Conservation (phyloP, 768 basidiomycete genomes). For the Boletus pseudopeckii region DNA sequence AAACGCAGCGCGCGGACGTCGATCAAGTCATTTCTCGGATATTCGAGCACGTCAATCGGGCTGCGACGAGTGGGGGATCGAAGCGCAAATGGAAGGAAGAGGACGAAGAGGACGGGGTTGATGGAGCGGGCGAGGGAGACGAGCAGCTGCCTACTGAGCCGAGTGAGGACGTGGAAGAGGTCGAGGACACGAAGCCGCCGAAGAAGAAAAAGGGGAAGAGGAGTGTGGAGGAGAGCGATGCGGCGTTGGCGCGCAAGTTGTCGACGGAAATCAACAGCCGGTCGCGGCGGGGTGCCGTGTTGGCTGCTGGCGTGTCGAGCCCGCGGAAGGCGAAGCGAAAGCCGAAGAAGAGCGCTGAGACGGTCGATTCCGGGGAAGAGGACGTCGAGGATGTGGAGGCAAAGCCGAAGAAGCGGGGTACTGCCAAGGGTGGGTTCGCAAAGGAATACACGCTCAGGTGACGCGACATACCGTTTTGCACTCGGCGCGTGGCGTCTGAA, state of each 20-base stretch:
- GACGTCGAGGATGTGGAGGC: slow-evolving; percentile 40
- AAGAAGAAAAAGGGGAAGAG: slow-evolving; percentile 49
- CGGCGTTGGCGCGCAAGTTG: slow-evolving; percentile 65
- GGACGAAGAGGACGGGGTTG: slow-evolving; percentile 7
- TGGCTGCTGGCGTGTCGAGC: slow-evolving; percentile 36
- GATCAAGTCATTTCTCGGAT: slow-evolving; percentile 65
- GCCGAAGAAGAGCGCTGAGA: slow-evolving; percentile 54
- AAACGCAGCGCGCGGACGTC: slow-evolving; percentile 63
- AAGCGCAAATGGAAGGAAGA: slow-evolving; percentile 30
- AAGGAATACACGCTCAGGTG: slow-evolving; percentile 78
- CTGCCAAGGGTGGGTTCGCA: slow-evolving; percentile 69
- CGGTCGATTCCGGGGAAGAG: slow-evolving; percentile 48
- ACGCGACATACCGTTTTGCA: background rate
- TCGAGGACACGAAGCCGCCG: slow-evolving; percentile 13
- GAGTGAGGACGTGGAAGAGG: slow-evolving; percentile 9
- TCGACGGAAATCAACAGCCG: slow-evolving; percentile 68
- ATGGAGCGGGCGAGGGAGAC: slow-evolving; percentile 18
- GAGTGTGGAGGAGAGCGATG: slow-evolving; percentile 58
- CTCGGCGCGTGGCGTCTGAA: slow-evolving; percentile 4
- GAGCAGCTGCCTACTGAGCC: slow-evolving; percentile 13
- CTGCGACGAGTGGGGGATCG: slow-evolving; percentile 21
- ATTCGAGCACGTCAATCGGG: slow-evolving; percentile 55
- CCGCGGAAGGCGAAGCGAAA: slow-evolving; percentile 42
- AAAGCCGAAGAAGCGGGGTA: slow-evolving; percentile 50
- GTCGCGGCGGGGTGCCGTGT: slow-evolving; percentile 43